Conservation (phyloP, 2,329 filamentous ascomycete genomes). For the Rachicladosporium sp. region DNA sequence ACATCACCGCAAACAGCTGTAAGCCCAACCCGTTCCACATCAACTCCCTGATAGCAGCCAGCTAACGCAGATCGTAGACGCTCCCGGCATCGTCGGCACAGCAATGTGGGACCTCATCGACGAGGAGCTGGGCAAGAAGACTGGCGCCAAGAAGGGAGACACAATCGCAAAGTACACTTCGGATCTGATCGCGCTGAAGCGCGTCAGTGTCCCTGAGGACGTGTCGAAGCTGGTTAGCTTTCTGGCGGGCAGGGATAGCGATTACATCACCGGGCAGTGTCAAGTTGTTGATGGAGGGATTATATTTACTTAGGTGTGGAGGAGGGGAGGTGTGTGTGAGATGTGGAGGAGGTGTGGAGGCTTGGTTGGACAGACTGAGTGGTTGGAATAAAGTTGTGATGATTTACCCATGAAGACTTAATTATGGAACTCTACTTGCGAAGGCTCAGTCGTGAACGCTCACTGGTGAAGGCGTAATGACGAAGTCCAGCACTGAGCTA, state of each 20-base stretch:
- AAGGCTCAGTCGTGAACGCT: too few species aligned
- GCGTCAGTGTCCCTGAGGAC: constrained; percentile 50
- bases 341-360: too few species aligned
- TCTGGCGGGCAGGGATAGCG: constrained; percentile 44
- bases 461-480: too few species aligned
- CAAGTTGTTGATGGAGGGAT: constrained; percentile 38
- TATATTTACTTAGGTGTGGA: constrained; percentile 16
- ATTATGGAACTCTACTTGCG: too few species aligned
- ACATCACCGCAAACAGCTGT: constrained; percentile 48
- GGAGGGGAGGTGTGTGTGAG: too few species aligned
- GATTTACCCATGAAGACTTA: too few species aligned
- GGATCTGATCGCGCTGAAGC: constrained; percentile 44
- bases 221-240: constrained; percentile 53
- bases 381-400: too few species aligned
- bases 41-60: too few species aligned
- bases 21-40: too few species aligned
- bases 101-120: constrained; percentile 60
- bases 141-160: constrained; percentile 33
- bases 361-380: too few species aligned
- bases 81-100: constrained; percentile 43
- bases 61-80: too few species aligned
- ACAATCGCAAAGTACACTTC: constrained; percentile 41
- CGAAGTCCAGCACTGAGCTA: too few species aligned
- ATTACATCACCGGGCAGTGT: constrained; percentile 56
- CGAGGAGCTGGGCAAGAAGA: constrained; percentile 42